Base-by-base conservation (phyloP, 768 basidiomycete genomes). In the Pleurotus pulmonarius region DNA sequence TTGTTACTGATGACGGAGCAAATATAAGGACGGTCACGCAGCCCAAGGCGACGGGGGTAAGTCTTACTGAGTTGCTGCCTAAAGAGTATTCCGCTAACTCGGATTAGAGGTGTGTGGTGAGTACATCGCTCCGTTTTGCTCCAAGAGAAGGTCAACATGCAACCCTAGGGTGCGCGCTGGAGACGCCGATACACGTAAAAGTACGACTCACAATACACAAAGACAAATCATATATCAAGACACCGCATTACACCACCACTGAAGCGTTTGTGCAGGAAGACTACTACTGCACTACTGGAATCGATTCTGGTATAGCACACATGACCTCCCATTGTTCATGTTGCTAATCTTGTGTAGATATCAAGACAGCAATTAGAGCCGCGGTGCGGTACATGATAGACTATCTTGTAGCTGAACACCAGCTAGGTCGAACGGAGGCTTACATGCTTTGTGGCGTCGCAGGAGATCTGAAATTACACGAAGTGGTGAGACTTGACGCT, bases 21-120 rank as follows among this genome's bases (percentile, higher is more conserved):
- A 34, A 8, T 1, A 38, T 6, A 46, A 85, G 83, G 85, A 86
- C 57, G 85, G 85, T 4, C 85, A 86, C 65, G 85, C 83, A 3
- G 83, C 80, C 8, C 85, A 85, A 68, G 85, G 85, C 5, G 85
- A 85, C 62, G 85, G 85, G 65, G 85, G 83, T 81, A 56, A 57
- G 78, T 65, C 34, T 25, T 20, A 47, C 20, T 7, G 0, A 39
- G 8, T 34, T 34, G 11, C 11, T 34, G 9, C 29, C 29, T 11
- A 34, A 34, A 34, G 29, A 34, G 29, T 34, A 34, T 34, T 11
- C 11, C 29, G 9, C 29, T 34, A 34, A 34, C 46, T 7, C 24
- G n/a, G 22, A 29, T 37, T 59, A 85, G 83, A 85, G 74, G 82
- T 85, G 43, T 84, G 82, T 59, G 83, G 83, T 83, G 64, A 38